phyloP scores from a whole-genome alignment of 306 rosid species.

The Ormosia emarginata region DNA sequence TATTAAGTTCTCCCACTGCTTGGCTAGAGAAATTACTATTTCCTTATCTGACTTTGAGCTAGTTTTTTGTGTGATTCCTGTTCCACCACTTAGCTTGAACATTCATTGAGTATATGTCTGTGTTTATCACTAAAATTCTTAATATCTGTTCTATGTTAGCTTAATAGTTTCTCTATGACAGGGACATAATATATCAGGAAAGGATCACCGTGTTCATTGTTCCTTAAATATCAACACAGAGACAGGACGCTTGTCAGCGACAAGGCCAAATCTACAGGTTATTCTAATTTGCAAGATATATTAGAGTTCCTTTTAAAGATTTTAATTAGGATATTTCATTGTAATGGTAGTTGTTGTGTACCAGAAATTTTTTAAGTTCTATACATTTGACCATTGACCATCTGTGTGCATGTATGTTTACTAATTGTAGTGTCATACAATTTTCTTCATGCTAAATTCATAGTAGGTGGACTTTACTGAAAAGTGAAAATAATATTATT shows the following conservation, averaged over 20 bases:
- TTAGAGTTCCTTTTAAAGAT: background rate
- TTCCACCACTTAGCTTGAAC: background rate
- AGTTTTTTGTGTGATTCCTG: background rate
- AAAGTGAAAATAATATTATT: too few relatives aligned
- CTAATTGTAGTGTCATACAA: background rate
- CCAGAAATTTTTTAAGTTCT: background rate
- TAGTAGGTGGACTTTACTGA: background rate
- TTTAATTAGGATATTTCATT: conserved; percentile 16
- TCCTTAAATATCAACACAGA: conserved; percentile 89
- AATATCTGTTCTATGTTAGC: background rate
- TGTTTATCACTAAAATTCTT: background rate
- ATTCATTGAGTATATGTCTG: background rate
- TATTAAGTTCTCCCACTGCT: background rate
- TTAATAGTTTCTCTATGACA: conserved; percentile 36
- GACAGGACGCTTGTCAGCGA: conserved; percentile 95
- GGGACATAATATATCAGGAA: conserved; percentile 87
- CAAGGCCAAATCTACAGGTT: conserved; percentile 97
- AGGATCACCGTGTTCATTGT: conserved; percentile 80
- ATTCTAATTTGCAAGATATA: conserved; percentile 13
- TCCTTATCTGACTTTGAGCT: background rate
- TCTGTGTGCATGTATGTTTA: background rate
- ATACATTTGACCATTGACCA: background rate
- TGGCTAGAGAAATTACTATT: background rate
- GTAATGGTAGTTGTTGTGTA: conserved; percentile 1
- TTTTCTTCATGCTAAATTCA: background rate